Evolutionary conservation across 495 filamentous ascomycete genomes (phyloP).

Genomic region (Trichoderma reesei): DNA sequence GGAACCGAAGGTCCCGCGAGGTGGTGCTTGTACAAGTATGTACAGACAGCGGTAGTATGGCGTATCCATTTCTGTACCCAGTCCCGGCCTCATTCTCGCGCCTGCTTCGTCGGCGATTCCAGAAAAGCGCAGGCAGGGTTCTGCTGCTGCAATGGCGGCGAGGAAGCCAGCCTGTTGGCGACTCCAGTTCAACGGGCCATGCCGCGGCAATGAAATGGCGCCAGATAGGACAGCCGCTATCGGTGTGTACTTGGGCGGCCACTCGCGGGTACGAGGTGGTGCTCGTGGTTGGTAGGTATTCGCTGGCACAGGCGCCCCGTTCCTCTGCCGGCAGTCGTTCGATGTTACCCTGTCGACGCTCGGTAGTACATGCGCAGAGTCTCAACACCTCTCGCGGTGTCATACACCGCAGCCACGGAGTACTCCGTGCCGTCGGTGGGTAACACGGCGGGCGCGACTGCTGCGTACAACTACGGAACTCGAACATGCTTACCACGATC

Average conservation of each 20-base stretch:
- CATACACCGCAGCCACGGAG: not conserved
- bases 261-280: not conserved
- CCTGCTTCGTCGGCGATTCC: slow-evolving; percentile 4
- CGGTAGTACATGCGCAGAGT: not conserved
- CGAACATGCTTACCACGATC: not conserved
- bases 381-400: not conserved
- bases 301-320: not conserved
- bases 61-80: slow-evolving; percentile 7
- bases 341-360: not conserved
- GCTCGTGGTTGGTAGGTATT: not conserved
- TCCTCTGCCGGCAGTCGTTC: slow-evolving; percentile 1
- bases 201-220: slow-evolving; percentile 4
- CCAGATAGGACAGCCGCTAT: slow-evolving; percentile 8
- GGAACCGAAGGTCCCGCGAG: slow-evolving; percentile 2
- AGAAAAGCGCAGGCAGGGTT: not conserved
- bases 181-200: not conserved
- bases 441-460: not conserved
- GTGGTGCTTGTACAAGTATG: not conserved
- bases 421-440: not conserved
- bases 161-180: not conserved
- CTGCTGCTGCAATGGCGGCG: not conserved
- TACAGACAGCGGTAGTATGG: not conserved
- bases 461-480: not conserved
- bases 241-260: not conserved
- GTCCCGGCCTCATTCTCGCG: slow-evolving; percentile 1